These are phyloP conservation scores for Carex pumila DNA, from an alignment of 176 grass and related monocot species.

Conservation along the genomic window DNA sequence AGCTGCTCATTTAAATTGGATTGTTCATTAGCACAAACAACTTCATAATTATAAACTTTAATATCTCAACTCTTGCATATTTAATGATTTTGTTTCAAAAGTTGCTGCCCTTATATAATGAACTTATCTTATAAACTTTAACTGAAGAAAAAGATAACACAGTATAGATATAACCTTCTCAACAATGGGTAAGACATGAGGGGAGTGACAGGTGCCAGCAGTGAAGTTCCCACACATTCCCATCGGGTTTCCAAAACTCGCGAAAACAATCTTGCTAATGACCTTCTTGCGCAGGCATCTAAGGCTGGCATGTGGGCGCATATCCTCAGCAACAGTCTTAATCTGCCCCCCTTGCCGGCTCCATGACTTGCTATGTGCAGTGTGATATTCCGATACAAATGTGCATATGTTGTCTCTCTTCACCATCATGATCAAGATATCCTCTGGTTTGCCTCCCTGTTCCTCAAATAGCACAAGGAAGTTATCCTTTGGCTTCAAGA, in stretches of 20 bases:
- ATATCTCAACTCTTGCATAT: not conserved
- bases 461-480: slow-evolving; percentile 71
- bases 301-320: slow-evolving; percentile 28
- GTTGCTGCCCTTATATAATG: not conserved
- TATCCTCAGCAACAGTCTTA: slow-evolving; percentile 22
- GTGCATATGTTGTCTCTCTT: slow-evolving; percentile 91
- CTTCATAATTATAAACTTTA: not conserved
- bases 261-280: slow-evolving; percentile 62
- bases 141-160: not conserved
- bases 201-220: slow-evolving; percentile 53
- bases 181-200: slow-evolving; percentile 26
- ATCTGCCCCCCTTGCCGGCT: slow-evolving; percentile 41
- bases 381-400: slow-evolving; percentile 58
- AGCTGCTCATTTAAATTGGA: slow-evolving; percentile 18
- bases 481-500: slow-evolving; percentile 49
- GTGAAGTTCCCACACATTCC: slow-evolving; percentile 88
- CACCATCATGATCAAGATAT: slow-evolving; percentile 67
- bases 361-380: slow-evolving; percentile 48
- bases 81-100: not conserved
- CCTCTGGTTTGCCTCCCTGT: slow-evolving; percentile 43
- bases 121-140: not conserved
- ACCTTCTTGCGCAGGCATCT: slow-evolving; percentile 52
- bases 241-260: slow-evolving; percentile 71
- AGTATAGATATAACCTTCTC: slow-evolving; percentile 38
- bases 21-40: not conserved